Base-by-base conservation (phyloP, 208 protist genomes). In the Leishmania tarentolae region DNA sequence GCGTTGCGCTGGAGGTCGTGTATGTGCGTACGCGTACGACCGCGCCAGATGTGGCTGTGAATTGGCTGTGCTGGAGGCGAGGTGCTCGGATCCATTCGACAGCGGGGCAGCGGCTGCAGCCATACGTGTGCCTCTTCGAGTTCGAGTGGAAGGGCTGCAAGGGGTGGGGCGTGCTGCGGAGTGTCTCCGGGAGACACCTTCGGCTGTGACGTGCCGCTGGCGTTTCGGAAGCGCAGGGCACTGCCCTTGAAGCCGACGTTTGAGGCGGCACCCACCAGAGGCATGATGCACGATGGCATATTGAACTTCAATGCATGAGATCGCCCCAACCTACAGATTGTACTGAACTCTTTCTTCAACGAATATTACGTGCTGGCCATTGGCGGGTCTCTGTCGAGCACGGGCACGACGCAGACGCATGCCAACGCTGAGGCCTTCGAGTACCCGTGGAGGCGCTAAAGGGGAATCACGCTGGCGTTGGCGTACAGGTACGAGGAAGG, bases 61-160 rank as follows among this genome's bases (percentile, higher is more conserved):
- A 57, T 63, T 78, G 11, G 35, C 84, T 17, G 68, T 70, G 76
- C 5, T 80, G 63, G 2, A 3, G 24, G 7, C 11, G 9, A 35
- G 46, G 2, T 6, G 63, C 56, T 35, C 15, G 24, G 59, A 40
- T 9, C n/a, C 53, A 13, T 85, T 82, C 73, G 83, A 87, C 57
- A 88, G 70, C 71, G 35, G 76, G 44, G 57, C 59, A 84, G 46
- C 77, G 80, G n/a, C 19, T 75, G 19, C n/a, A n/a, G 37, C 81
- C 80, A 57, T 93, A 86, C 75, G 69, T 83, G 8, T 94, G 94
- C 73, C 81, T 92, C n/a, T 74, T 82, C 17, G 82, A 88, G 28
- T 92, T 95, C 74, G 94, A 93, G 82, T 94, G 87, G 88, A 90
- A 94, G 63, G 40, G 42, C 37, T 80, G 90, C 15, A 95, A 94